A percentile compares a stretch with the other conserved stretches of the same genome.
Evolutionary conservation across 106 monocot species (phyloP).

Genomic region (Dendrobium nobile): DNA sequence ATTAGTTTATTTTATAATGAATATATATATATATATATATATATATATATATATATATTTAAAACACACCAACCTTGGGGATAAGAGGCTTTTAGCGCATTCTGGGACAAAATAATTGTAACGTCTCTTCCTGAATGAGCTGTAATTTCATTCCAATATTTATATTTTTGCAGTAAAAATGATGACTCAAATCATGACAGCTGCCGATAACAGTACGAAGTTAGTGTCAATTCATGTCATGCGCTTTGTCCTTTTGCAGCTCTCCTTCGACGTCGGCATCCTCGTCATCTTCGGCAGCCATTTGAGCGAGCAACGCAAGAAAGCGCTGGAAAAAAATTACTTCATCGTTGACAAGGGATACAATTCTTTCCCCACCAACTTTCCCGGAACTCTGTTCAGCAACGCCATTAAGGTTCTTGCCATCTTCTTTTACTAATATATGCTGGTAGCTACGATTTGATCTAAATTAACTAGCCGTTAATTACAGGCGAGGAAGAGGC

Average conservation of each 20-base stretch:
- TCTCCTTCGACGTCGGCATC: constrained; percentile 72
- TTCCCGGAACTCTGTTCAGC: constrained; percentile 54
- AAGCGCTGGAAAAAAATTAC: constrained; percentile 70
- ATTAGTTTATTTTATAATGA: too few species aligned
- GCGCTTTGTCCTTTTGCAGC: constrained; percentile 20
- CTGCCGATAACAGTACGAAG: too few species aligned
- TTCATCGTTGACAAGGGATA: constrained; percentile 72
- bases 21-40: too few species aligned
- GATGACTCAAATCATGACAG: too few species aligned
- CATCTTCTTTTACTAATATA: neutral
- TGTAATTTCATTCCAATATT: too few species aligned
- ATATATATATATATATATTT: too few species aligned
- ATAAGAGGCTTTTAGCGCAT: too few species aligned
- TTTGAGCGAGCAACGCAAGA: constrained; percentile 23
- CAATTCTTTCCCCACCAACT: constrained; percentile 61
- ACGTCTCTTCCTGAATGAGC: too few species aligned
- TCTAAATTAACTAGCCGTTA: neutral
- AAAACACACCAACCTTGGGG: too few species aligned
- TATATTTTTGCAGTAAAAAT: too few species aligned
- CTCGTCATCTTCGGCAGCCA: constrained; percentile 57
- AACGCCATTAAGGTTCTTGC: constrained; percentile 51
- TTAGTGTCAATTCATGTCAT: too few species aligned
- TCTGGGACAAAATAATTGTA: too few species aligned
- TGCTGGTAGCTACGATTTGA: neutral
- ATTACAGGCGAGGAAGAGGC: constrained; percentile 56